A percentile compares a stretch with the other conserved stretches of the same genome.
Evolutionary conservation across 1,284 basidiomycete genomes (phyloP).

Genomic region (Ganoderma sinense): DNA sequence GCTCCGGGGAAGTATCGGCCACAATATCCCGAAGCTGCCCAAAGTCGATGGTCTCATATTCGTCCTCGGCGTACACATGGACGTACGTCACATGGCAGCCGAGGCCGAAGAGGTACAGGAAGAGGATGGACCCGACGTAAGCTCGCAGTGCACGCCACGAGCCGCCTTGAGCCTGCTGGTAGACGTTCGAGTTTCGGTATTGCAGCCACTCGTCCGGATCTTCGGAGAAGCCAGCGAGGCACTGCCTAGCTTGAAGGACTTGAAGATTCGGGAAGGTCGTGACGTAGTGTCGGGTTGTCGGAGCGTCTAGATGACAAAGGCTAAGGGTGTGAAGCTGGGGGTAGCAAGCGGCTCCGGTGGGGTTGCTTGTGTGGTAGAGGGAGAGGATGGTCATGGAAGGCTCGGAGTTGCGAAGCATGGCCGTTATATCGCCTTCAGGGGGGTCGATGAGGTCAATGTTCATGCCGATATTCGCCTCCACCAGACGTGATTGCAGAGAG

Average conservation of each 20-base stretch:
- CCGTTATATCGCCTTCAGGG: background rate
- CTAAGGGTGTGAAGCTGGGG: background rate
- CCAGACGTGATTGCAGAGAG: background rate
- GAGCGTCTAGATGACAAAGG: background rate
- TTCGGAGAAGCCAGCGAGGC: background rate
- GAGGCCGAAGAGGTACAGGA: constrained; percentile 6
- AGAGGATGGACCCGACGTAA: background rate
- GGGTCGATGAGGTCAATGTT: background rate
- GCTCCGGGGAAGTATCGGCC: background rate
- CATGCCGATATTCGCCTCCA: background rate
- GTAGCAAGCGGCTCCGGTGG: background rate
- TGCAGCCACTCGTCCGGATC: background rate
- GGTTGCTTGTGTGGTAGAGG: background rate
- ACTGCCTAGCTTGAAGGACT: background rate
- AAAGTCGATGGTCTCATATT: background rate
- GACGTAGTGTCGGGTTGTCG: background rate
- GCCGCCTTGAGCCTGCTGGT: background rate
- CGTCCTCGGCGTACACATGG: background rate
- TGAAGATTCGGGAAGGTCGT: constrained; percentile 1
- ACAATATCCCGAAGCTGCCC: background rate
- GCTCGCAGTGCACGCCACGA: background rate
- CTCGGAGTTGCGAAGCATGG: background rate
- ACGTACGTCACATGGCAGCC: background rate
- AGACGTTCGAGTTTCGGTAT: background rate
- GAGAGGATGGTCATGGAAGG: background rate